Conservation (phyloP, 2,329 filamentous ascomycete genomes). For the Apiospora arundinis region DNA sequence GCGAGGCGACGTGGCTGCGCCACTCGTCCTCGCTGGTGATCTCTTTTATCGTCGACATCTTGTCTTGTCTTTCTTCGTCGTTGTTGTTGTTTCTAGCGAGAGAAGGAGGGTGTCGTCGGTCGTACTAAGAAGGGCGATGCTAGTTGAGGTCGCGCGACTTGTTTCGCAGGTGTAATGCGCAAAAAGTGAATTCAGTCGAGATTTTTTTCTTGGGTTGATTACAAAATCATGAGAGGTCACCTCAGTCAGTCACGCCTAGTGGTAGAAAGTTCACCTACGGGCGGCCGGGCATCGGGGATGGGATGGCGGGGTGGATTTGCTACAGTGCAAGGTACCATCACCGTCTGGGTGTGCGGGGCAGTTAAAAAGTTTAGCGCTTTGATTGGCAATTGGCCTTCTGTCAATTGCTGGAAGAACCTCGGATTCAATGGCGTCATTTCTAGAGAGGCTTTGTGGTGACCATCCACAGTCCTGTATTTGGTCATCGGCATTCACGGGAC, state of each 20-base stretch:
- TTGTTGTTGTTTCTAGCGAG: background rate
- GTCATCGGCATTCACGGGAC: background rate
- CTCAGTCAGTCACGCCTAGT: background rate
- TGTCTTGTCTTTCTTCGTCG: background rate
- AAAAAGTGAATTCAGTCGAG: background rate
- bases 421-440: conserved; percentile 17
- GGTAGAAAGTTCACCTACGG: background rate
- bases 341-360: conserved; percentile 9
- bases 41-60: conserved; percentile 79
- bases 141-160: too few species aligned
- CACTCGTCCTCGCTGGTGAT: conserved; percentile 78
- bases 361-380: conserved; percentile 12
- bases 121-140: too few species aligned
- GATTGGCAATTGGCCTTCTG: conserved; percentile 19
- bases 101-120: background rate
- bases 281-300: conserved; percentile 14
- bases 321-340: background rate
- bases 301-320: conserved; percentile 12
- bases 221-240: conserved; percentile 8
- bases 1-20: conserved; percentile 68
- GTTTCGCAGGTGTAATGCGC: background rate
- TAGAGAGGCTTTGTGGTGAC: background rate
- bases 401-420: conserved; percentile 22
- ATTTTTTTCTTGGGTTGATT: background rate
- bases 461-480: background rate